phyloP scores from a whole-genome alignment of 1,284 basidiomycete species.

The Stereum hirsutum region DNA sequence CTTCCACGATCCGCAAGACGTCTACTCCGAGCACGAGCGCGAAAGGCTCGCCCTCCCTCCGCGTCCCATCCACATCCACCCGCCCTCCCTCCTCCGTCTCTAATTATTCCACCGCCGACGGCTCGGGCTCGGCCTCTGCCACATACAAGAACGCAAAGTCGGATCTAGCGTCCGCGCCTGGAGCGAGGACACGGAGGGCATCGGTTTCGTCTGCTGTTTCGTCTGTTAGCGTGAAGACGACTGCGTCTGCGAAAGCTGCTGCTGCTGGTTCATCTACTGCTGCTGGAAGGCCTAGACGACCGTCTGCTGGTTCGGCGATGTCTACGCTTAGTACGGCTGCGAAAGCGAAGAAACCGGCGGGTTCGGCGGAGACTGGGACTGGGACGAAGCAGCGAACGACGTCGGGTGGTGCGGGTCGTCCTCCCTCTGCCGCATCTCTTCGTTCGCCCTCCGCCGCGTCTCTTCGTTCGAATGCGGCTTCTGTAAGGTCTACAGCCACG shows the following conservation, averaged over 20 bases:
- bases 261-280: conserved; percentile 21
- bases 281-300: conserved; percentile 29
- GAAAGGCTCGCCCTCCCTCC: conserved; percentile 8
- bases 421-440: too few species aligned
- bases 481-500: conserved; percentile 23
- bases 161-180: conserved; percentile 16
- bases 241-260: conserved; percentile 21
- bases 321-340: conserved; percentile 16
- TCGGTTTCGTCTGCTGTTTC: conserved; percentile 13
- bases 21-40: conserved; percentile 11
- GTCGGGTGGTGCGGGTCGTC: conserved; percentile 16
- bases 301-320: conserved; percentile 30
- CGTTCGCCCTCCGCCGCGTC: not conserved
- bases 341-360: conserved; percentile 11
- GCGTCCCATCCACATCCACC: conserved; percentile 19
- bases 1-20: conserved; percentile 29
- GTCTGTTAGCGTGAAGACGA: conserved; percentile 11
- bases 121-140: conserved; percentile 37
- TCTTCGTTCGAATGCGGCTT: conserved; percentile 12
- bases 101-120: conserved; percentile 28
- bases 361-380: too few species aligned
- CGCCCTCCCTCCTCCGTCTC: conserved; percentile 38
- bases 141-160: conserved; percentile 51
- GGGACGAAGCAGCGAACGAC: too few species aligned
- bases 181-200: conserved; percentile 6